Conservation (phyloP, 148 eudicot species). For the Vaccinium vitisidaea region DNA sequence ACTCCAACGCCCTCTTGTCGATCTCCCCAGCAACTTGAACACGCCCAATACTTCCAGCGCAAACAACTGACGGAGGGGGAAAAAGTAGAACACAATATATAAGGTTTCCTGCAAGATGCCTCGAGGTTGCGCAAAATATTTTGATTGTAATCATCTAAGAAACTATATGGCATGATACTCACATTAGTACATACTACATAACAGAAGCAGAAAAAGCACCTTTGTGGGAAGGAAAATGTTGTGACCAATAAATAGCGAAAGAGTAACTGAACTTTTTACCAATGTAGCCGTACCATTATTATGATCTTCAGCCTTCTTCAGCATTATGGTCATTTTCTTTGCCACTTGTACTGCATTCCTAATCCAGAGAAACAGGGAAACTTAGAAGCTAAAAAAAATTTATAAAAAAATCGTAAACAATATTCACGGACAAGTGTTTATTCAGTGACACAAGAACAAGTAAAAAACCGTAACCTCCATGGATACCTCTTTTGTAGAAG, state of each 20-base stretch:
- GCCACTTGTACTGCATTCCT: neutral
- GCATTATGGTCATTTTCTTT: too few relatives aligned
- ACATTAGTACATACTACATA: too few relatives aligned
- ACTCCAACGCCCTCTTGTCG: neutral
- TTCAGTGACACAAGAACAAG: neutral
- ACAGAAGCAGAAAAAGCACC: too few relatives aligned
- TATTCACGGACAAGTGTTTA: neutral
- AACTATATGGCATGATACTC: too few relatives aligned
- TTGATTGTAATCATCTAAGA: too few relatives aligned
- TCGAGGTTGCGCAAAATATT: neutral
- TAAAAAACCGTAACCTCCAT: neutral
- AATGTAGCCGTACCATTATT: too few relatives aligned
- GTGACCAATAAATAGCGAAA: too few relatives aligned
- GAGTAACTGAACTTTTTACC: too few relatives aligned
- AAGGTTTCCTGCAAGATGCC: neutral
- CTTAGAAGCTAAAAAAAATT: too few relatives aligned
- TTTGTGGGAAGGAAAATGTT: too few relatives aligned
- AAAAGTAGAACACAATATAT: neutral
- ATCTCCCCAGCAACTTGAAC: neutral
- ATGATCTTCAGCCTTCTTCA: too few relatives aligned
- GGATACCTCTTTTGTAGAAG: neutral
- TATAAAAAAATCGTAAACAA: neutral
- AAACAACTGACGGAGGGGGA: neutral
- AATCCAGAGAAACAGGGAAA: neutral
- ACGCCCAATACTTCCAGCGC: neutral